phyloP scores from a whole-genome alignment of 1,139 yeast genomes.

The Pichia sp. region DNA sequence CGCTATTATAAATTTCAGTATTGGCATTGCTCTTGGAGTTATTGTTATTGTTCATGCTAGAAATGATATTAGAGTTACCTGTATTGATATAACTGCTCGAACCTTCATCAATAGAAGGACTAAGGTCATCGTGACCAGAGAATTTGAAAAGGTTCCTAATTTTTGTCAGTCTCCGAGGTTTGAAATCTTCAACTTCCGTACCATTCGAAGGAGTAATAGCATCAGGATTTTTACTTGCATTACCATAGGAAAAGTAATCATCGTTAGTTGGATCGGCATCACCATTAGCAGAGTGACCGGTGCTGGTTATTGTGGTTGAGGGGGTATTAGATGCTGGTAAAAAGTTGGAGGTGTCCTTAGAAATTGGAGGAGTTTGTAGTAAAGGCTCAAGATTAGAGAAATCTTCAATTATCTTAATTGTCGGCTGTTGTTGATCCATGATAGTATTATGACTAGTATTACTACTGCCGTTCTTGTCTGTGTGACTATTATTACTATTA shows the following conservation, averaged over 20 bases:
- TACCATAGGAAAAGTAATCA: neutral
- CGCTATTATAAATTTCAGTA: neutral
- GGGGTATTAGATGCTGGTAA: conserved; percentile 3
- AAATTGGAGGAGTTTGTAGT: conserved; percentile 17
- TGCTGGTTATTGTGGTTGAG: conserved; percentile 1
- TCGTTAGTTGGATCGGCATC: neutral
- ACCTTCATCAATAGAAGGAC: neutral
- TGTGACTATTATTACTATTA: conserved; percentile 2
- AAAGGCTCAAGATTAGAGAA: conserved; percentile 5
- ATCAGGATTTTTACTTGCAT: neutral
- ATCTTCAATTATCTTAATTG: conserved; percentile 6
- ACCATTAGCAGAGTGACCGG: neutral
- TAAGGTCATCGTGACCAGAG: conserved; percentile 13
- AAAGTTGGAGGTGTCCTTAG: conserved; percentile 3
- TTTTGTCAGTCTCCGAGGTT: conserved; percentile 19
- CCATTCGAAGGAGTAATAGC: neutral
- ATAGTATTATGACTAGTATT: no score
- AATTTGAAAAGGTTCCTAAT: conserved; percentile 24
- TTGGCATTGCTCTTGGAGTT: neutral
- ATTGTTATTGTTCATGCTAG: neutral
- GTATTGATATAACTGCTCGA: neutral
- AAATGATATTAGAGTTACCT: neutral
- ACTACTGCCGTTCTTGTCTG: no score
- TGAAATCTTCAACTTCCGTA: conserved; percentile 12
- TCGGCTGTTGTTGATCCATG: neutral